A percentile compares a stretch with the other conserved stretches of the same genome.
Evolutionary conservation across 2,329 filamentous ascomycete genomes (phyloP).

Genomic region (Fusarium sororula): DNA sequence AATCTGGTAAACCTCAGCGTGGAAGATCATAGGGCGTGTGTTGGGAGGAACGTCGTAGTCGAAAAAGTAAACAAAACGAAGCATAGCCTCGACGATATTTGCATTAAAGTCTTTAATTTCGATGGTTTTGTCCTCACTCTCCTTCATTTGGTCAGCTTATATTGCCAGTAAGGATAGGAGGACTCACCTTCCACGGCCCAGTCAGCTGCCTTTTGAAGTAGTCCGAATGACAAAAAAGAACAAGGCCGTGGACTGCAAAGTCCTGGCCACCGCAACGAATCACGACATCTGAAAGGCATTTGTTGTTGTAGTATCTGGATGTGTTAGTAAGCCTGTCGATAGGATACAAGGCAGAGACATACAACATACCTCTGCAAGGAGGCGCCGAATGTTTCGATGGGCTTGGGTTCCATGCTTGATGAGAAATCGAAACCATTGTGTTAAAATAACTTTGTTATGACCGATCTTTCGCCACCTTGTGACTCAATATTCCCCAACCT

Average conservation of each 20-base stretch:
- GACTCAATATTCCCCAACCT: too few species aligned
- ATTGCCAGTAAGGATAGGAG: fast-evolving
- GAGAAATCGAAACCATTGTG: too few species aligned
- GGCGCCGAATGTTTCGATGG: background rate
- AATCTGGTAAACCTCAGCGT: background rate
- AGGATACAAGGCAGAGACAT: fast-evolving
- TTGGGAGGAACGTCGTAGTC: background rate
- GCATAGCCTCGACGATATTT: background rate
- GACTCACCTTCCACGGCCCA: background rate
- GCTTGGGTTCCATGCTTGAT: background rate
- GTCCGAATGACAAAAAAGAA: background rate
- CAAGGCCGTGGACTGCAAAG: background rate
- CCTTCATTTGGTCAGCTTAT: fast-evolving
- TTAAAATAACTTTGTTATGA: too few species aligned
- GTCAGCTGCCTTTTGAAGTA: background rate
- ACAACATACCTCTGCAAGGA: background rate
- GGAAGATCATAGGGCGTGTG: background rate
- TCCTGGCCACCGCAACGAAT: background rate
- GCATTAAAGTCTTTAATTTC: background rate
- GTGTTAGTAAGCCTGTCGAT: too few species aligned
- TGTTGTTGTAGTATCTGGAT: background rate
- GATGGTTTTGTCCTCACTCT: background rate
- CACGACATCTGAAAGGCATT: background rate
- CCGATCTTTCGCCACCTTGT: too few species aligned
- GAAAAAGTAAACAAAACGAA: background rate